Base-by-base conservation (phyloP, 257 asterid species). In the Apocynum venetum region DNA sequence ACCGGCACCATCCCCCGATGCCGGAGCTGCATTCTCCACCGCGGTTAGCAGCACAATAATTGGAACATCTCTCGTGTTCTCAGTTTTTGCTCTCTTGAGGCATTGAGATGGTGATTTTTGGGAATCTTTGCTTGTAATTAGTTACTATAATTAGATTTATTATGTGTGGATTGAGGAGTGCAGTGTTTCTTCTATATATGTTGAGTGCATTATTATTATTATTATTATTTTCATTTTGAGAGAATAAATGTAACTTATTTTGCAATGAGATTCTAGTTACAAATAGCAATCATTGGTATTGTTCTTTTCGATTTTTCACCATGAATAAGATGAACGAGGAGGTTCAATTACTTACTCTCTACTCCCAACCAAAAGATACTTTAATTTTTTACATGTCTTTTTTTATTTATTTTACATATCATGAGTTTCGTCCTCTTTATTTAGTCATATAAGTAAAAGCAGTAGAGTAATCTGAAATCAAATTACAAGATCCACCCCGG, bases 1-100 rank as follows among this genome's bases (percentile, higher is more conserved):
- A 11, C 80, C 76, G 49, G 80, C 80, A 20, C 80, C 80, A 6
- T 46, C 76, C 0, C 80, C 80, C 0, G 76, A 51, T 12, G 80
- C 71, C 61, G 80, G 80, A 69, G 70, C 76, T 2, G 80, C 70
- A 44, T 56, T 69, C n/a, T 68, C 76, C 11, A 2, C 51, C 41
- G 14, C 76, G 31, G 46, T 77, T 43, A 55, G 76, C 71, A 38
- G 47, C 52, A 55, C 63, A 3, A 1, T 56, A 69, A 31, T 77
- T 25, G 76, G 53, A 20, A 31, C 71, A 20, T 69, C 76, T 25
- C 12, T 77, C 10, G 9, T 69, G 6, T 46, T 77, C 38, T 77
- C 76, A 55, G 19, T 56, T 41, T 13, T 71, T 25, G 76, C 80
- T n/a, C 44, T 77, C 0, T 4, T 77, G 40, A 77, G 57, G 71